These are phyloP conservation scores for Asterochloris erici DNA, from an alignment of 139 green algal species.

Conservation along the genomic window DNA sequence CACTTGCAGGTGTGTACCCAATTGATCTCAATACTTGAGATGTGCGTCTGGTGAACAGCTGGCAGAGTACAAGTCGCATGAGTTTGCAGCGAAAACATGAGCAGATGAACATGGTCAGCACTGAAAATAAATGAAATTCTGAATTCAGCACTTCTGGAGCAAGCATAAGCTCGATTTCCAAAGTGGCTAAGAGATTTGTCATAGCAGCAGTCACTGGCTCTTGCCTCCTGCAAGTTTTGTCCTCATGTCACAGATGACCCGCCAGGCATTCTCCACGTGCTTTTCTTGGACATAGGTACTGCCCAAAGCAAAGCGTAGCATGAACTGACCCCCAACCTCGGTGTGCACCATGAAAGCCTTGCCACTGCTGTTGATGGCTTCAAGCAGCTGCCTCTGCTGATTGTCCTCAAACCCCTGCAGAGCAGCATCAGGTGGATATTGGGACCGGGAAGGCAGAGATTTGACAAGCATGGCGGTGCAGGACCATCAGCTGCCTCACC, in stretches of 20 bases:
- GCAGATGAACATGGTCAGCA: too few species aligned
- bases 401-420: constrained; percentile 16
- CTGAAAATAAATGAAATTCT: too few species aligned
- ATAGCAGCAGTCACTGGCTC: too few species aligned
- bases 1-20: too few species aligned
- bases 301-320: constrained; percentile 54
- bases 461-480: not conserved
- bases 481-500: not conserved
- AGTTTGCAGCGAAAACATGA: too few species aligned
- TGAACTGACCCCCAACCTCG: constrained; percentile 47
- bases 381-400: constrained; percentile 47
- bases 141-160: too few species aligned
- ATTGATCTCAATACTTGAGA: too few species aligned
- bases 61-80: too few species aligned
- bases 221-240: too few species aligned
- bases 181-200: too few species aligned
- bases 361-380: constrained; percentile 53
- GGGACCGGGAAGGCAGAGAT: not conserved
- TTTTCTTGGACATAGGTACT: constrained; percentile 36
- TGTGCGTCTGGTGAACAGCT: too few species aligned
- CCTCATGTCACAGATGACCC: constrained; percentile 15
- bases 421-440: not conserved
- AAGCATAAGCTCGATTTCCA: too few species aligned
- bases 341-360: constrained; percentile 58
- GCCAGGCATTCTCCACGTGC: constrained; percentile 60